phyloP scores from a whole-genome alignment of 441 rosid genomes.

The Pelargonium citronellum region DNA sequence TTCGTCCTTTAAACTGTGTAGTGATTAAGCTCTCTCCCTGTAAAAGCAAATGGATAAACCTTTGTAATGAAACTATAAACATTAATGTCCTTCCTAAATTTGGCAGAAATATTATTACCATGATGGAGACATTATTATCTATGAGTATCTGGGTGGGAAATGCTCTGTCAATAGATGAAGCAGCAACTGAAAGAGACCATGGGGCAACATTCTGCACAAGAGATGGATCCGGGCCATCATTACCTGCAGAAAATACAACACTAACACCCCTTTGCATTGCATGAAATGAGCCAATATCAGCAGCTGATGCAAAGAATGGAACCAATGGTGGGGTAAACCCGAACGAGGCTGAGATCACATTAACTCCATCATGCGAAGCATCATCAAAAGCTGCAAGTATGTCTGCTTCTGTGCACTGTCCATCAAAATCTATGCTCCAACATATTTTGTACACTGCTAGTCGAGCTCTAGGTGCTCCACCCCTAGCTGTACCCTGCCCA shows the following conservation, averaged over 20 bases:
- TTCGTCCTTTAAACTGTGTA: slow-evolving; percentile 35
- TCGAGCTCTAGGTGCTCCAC: slow-evolving; percentile 60
- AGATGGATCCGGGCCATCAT: slow-evolving; percentile 43
- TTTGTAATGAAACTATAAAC: background rate
- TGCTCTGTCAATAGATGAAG: slow-evolving; percentile 49
- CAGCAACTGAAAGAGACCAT: slow-evolving; percentile 54
- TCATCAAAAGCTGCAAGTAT: slow-evolving; percentile 53
- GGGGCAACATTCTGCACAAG: slow-evolving; percentile 48
- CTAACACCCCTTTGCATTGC: slow-evolving; percentile 48
- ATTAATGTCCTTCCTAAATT: no score
- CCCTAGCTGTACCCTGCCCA: slow-evolving; percentile 45
- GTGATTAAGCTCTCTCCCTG: slow-evolving; percentile 65
- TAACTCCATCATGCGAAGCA: slow-evolving; percentile 48
- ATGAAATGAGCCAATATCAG: slow-evolving; percentile 50
- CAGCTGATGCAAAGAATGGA: slow-evolving; percentile 31
- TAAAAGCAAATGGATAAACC: background rate
- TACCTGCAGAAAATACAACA: slow-evolving; percentile 62
- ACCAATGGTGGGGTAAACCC: slow-evolving; percentile 40
- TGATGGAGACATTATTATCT: slow-evolving; percentile 27
- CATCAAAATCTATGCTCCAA: slow-evolving; percentile 32
- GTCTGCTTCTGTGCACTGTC: slow-evolving; percentile 44
- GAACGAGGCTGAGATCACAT: slow-evolving; percentile 49
- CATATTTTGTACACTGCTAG: slow-evolving; percentile 56
- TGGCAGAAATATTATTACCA: slow-evolving; percentile 30
- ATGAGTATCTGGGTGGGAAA: slow-evolving; percentile 40